Percentiles rank a stretch among this genome's conserved stretches.
Conservation (phyloP, 148 eudicot species). For the Limonium bicolor region DNA sequence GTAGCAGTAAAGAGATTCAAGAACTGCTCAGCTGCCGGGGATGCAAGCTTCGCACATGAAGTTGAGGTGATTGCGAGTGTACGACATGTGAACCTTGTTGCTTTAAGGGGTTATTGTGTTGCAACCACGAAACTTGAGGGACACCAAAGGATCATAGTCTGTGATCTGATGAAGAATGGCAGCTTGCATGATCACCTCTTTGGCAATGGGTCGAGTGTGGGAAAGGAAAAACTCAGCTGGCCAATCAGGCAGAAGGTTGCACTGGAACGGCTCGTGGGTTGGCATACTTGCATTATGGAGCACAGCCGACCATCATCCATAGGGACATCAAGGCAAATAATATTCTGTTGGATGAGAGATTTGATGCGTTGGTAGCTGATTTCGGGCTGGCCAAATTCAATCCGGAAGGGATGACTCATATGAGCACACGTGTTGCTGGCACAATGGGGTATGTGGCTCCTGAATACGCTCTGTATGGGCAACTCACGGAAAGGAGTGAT, state of each 20-base stretch:
- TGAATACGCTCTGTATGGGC: constrained; percentile 81
- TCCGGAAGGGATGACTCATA: constrained; percentile 69
- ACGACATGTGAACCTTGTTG: constrained; percentile 81
- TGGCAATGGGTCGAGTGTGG: constrained; percentile 9
- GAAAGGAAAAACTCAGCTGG: constrained; percentile 40
- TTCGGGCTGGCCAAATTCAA: constrained; percentile 80
- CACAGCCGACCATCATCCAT: constrained; percentile 64
- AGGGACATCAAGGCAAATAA: constrained; percentile 76
- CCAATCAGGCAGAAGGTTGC: constrained; percentile 58
- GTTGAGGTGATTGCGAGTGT: constrained; percentile 88
- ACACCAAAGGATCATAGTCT: constrained; percentile 73
- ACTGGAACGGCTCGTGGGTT: constrained; percentile 73
- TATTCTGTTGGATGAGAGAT: constrained; percentile 61
- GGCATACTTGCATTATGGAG: constrained; percentile 76
- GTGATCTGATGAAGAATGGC: constrained; percentile 81
- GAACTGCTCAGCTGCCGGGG: constrained; percentile 77
- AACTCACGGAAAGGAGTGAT: constrained; percentile 75
- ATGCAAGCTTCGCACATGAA: constrained; percentile 66
- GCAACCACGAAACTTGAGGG: constrained; percentile 68
- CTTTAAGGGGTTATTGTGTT: constrained; percentile 72
- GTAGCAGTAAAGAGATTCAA: constrained; percentile 88
- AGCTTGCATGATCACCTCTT: constrained; percentile 69
- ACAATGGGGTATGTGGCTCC: constrained; percentile 96
- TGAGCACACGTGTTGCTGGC: constrained; percentile 87
- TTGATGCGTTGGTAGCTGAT: constrained; percentile 72